Percentiles rank a stretch among this genome's conserved stretches.
These are phyloP conservation scores for Boletus rubroflammeus DNA, from an alignment of 768 basidiomycete genomes.

Conservation along the genomic window DNA sequence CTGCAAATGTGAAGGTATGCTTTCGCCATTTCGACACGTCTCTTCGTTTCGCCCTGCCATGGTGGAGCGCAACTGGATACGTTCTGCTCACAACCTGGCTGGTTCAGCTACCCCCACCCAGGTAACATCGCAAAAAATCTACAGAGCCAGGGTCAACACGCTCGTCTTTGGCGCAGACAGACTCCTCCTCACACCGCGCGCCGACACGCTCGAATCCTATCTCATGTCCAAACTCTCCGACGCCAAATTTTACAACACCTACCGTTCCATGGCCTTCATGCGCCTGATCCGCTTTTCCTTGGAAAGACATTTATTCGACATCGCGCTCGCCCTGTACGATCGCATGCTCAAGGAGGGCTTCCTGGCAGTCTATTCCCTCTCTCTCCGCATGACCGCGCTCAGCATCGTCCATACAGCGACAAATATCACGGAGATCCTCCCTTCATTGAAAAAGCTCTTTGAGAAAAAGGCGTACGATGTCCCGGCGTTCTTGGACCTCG, in stretches of 20 bases:
- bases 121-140: slow-evolving; percentile 10
- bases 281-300: slow-evolving; percentile 41
- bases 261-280: slow-evolving; percentile 34
- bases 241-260: slow-evolving; percentile 27
- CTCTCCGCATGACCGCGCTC: slow-evolving; percentile 41
- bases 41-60: slow-evolving; percentile 3
- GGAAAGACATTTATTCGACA: slow-evolving; percentile 32
- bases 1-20: background rate
- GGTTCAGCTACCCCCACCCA: background rate
- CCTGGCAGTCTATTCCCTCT: slow-evolving; percentile 34
- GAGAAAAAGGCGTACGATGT: slow-evolving; percentile 15
- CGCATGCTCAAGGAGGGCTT: slow-evolving; percentile 42
- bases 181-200: slow-evolving; percentile 20
- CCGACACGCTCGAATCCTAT: slow-evolving; percentile 19
- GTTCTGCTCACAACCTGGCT: background rate
- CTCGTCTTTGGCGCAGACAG: slow-evolving; percentile 29
- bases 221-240: slow-evolving; percentile 24
- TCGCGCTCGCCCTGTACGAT: slow-evolving; percentile 40
- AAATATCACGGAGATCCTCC: background rate
- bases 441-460: slow-evolving; percentile 13
- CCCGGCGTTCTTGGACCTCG: slow-evolving; percentile 27
- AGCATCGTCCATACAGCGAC: slow-evolving; percentile 16
- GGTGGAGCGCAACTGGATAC: slow-evolving; percentile 1
- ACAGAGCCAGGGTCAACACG: slow-evolving; percentile 24
- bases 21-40: slow-evolving; percentile 5